These are phyloP conservation scores for Leptodontidium sp. DNA, from an alignment of 2,329 filamentous ascomycete genomes.

Conservation along the genomic window DNA sequence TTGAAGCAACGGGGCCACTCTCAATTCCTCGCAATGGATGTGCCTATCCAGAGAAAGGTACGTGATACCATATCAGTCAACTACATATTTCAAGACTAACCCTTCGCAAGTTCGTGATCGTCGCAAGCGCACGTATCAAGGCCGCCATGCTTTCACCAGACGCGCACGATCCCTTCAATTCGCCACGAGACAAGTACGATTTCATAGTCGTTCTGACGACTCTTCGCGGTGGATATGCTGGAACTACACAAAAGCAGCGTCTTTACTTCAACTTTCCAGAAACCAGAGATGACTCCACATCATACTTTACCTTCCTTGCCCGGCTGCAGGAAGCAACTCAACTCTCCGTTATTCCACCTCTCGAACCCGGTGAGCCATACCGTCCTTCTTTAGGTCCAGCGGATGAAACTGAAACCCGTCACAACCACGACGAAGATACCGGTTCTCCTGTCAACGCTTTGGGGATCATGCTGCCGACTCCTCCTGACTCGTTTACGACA, in stretches of 20 bases:
- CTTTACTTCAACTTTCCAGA: constrained; percentile 32
- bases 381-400: background rate
- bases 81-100: background rate
- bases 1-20: background rate
- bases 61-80: background rate
- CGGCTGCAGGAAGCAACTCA: constrained; percentile 35
- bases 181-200: constrained; percentile 3
- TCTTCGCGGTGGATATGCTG: constrained; percentile 18
- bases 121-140: constrained; percentile 8
- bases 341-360: constrained; percentile 33
- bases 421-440: background rate
- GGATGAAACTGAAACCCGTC: background rate
- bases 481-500: background rate
- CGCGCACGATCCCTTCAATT: background rate
- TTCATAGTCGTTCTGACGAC: constrained; percentile 11
- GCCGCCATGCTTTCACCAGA: constrained; percentile 8
- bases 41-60: background rate
- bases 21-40: background rate
- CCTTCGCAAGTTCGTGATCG: background rate
- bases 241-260: constrained; percentile 5
- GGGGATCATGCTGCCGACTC: background rate
- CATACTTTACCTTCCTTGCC: constrained; percentile 29
- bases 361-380: constrained; percentile 6
- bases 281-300: background rate
- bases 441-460: background rate